Conservation (phyloP, 352 stramenopile genomes). For the Phytophthora cryptogea region DNA sequence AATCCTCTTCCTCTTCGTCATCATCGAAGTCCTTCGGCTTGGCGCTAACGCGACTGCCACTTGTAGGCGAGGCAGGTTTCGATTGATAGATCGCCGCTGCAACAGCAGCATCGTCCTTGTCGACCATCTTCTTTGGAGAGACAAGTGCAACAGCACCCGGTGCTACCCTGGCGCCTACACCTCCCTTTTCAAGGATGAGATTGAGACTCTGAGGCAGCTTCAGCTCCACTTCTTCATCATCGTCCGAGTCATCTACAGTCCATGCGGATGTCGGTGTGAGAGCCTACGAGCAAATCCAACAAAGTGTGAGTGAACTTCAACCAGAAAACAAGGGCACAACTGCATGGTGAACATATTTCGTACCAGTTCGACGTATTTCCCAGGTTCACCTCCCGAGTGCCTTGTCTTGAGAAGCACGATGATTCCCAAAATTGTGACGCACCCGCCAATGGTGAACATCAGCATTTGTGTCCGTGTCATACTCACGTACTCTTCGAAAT, state of each 20-base stretch:
- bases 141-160: constrained; percentile 16
- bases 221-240: constrained; percentile 77
- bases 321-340: background rate
- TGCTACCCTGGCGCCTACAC: constrained; percentile 23
- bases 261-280: constrained; percentile 81
- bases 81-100: constrained; percentile 29
- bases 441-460: constrained; percentile 80
- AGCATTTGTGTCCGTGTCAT: constrained; percentile 78
- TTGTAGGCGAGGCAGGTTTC: constrained; percentile 22
- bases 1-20: constrained; percentile 62
- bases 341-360: constrained; percentile 12
- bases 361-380: constrained; percentile 76
- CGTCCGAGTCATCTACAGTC: constrained; percentile 82
- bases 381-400: constrained; percentile 38
- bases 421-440: constrained; percentile 81
- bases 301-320: background rate
- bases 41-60: constrained; percentile 22
- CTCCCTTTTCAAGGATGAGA: constrained; percentile 7
- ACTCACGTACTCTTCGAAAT: constrained; percentile 91
- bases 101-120: constrained; percentile 20
- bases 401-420: constrained; percentile 74
- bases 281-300: constrained; percentile 36
- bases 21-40: constrained; percentile 42
- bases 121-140: constrained; percentile 18
- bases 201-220: constrained; percentile 54